These are phyloP conservation scores for Chaetomiaceae sp. DNA, from an alignment of 2,329 filamentous ascomycete genomes.

Conservation along the genomic window DNA sequence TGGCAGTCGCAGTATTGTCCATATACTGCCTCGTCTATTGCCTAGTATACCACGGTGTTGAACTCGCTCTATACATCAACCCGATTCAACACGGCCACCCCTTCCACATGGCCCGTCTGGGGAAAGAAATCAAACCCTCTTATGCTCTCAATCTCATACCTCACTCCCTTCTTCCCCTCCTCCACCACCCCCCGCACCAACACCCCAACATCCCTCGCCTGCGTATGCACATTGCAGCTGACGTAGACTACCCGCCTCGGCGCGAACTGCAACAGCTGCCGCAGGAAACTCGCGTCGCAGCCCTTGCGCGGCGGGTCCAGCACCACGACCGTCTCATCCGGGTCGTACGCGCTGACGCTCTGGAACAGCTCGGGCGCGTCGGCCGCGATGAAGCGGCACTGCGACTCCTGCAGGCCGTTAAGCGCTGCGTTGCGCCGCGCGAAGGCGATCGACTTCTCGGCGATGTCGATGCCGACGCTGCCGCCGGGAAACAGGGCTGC, in stretches of 20 bases:
- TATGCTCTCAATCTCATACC: constrained; percentile 85
- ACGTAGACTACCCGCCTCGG: constrained; percentile 86
- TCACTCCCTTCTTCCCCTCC: constrained; percentile 34
- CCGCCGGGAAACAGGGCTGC: constrained; percentile 76
- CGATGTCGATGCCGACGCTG: constrained; percentile 87
- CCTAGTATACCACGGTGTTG: too few species aligned
- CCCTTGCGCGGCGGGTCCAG: constrained; percentile 96
- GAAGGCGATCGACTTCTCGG: constrained; percentile 69
- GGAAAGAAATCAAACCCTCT: constrained; percentile 97
- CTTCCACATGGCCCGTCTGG: constrained; percentile 70
- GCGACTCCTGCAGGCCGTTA: constrained; percentile 64
- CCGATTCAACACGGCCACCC: constrained; percentile 60
- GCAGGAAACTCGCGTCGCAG: constrained; percentile 79
- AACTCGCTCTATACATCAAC: constrained; percentile 42
- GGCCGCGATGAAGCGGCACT: constrained; percentile 81
- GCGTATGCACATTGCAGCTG: constrained; percentile 96
- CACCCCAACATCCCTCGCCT: constrained; percentile 87
- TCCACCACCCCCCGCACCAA: constrained; percentile 65
- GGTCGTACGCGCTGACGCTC: constrained; percentile 60
- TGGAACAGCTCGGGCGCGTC: constrained; percentile 82
- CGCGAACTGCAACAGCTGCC: constrained; percentile 72
- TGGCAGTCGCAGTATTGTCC: too few species aligned
- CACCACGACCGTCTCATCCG: constrained; percentile 85
- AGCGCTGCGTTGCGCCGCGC: constrained; percentile 73
- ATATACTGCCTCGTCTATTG: too few species aligned